Base-by-base conservation (phyloP, 768 basidiomycete genomes). In the Hericium alpestre region DNA sequence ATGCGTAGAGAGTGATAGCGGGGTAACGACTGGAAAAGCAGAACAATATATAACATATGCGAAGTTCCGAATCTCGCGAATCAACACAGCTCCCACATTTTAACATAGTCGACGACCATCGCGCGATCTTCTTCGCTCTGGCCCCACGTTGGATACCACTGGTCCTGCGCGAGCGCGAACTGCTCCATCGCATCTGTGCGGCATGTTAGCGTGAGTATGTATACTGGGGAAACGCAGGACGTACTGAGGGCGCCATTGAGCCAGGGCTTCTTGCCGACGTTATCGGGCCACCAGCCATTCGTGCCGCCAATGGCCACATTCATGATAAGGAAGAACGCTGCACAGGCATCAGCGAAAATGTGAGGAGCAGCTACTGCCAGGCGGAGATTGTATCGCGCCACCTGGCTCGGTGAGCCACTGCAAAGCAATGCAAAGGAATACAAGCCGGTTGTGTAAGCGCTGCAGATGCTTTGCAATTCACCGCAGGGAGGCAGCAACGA, bases 201-300 rank as follows among this genome's bases (percentile, higher is more conserved):
- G 27, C 8, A 9, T 32, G 27, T 32, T 4, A 32, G 7, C 10
- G 38, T 50, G 16, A 22, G 15, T 32, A 7, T 32, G 6, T 32
- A 10, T 32, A 32, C 27, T 32, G 6, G 27, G 27, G 27, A 56
- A 55, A 1, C 16, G 23, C 3, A 12, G 49, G 38, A 22, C 61
- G 16, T 57, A 74, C 72, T 66, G 25, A 62, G 54, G 0, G 87
- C 86, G 32, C 78, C 79, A 67, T 91, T 87, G 51, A 90, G 66
- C 90, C 90, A 92, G 2, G 89, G 89, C 71, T 92, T 92, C 65
- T 80, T 70, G 7, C 79, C 83, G 16, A 72, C 73, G 48, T 81
- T 80, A 67, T 96, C 93, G 5, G 89, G 88, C 81, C 94, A 94
- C 90, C 90, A 94, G 4, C 93, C 93, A 65, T 84, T 90, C 22